phyloP scores from a whole-genome alignment of 106 monocot genomes.

The Posidonia australis region DNA sequence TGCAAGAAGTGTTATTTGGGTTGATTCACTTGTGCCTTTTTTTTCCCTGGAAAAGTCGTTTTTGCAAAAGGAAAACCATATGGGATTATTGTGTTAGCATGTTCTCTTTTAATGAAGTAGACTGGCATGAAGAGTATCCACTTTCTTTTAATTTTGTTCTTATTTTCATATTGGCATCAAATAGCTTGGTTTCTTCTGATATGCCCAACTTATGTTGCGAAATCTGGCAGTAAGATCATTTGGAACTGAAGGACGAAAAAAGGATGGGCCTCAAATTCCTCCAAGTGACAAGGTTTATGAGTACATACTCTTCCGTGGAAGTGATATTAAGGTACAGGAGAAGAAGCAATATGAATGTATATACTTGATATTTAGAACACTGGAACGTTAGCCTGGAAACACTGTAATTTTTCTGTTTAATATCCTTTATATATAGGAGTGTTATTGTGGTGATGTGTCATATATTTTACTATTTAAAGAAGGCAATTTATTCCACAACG shows the following conservation, averaged over 20 bases:
- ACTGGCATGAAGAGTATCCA: too few relatives aligned
- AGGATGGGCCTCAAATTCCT: conserved; percentile 43
- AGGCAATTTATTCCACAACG: too few relatives aligned
- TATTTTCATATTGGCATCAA: too few relatives aligned
- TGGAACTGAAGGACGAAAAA: conserved; percentile 41
- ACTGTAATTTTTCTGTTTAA: not conserved
- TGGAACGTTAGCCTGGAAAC: too few relatives aligned
- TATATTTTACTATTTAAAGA: too few relatives aligned
- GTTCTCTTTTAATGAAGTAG: too few relatives aligned
- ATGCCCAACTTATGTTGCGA: not conserved
- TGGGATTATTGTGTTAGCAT: too few relatives aligned
- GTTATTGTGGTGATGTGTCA: not conserved
- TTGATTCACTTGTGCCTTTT: too few relatives aligned
- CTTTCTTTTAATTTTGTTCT: too few relatives aligned
- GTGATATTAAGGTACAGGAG: conserved; percentile 39
- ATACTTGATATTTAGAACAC: not conserved
- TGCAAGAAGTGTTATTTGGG: too few relatives aligned
- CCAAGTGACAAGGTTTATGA: conserved; percentile 40
- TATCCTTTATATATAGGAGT: not conserved
- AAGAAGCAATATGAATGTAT: not conserved
- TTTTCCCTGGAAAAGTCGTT: too few relatives aligned
- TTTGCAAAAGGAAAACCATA: too few relatives aligned
- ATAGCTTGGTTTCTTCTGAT: not conserved
- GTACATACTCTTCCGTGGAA: conserved; percentile 50
- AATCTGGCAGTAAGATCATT: conserved; percentile 26